A percentile compares a stretch with the other conserved stretches of the same genome.
phyloP scores from a whole-genome alignment of 192 early-diverging fungal species.

The Mortierella alpina region DNA sequence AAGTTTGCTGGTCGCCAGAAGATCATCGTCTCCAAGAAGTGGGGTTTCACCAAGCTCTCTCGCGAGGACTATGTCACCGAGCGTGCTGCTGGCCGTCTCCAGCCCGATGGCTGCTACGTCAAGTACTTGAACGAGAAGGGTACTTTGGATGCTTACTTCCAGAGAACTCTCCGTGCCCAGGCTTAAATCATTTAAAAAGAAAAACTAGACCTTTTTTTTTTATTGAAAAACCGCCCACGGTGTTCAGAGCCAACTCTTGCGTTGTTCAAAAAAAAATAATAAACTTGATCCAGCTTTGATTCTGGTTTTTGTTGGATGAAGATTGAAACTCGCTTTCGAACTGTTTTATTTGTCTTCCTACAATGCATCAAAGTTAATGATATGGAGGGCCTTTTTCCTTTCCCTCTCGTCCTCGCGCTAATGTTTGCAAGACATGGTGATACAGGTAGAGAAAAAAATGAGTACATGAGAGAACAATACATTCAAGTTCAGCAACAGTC shows the following conservation, averaged over 20 bases:
- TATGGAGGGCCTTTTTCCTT: conserved; percentile 79
- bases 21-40: conserved; percentile 99
- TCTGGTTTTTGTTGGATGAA: too few species aligned
- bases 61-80: conserved; percentile 91
- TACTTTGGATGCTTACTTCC: conserved; percentile 70
- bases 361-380: conserved; percentile 94
- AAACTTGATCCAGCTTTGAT: too few species aligned
- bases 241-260: too few species aligned
- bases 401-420: conserved; percentile 85
- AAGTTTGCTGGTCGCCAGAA: conserved; percentile 99
- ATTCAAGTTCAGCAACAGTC: not conserved
- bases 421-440: conserved; percentile 15
- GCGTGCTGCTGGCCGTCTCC: conserved; percentile 81
- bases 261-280: too few species aligned
- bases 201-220: too few species aligned
- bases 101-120: conserved; percentile 95
- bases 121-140: conserved; percentile 93
- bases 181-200: conserved; percentile 2
- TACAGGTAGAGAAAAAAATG: conserved; percentile 2
- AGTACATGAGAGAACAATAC: not conserved
- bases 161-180: conserved; percentile 45
- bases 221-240: too few species aligned
- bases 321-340: too few species aligned
- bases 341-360: conserved; percentile 30
- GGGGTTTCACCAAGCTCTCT: conserved; percentile 99